Percentiles rank a stretch among this genome's conserved stretches.
Evolutionary conservation across 371 early-diverging fungal genomes (phyloP).

Genomic region (Choanephora cucurbitarum): DNA sequence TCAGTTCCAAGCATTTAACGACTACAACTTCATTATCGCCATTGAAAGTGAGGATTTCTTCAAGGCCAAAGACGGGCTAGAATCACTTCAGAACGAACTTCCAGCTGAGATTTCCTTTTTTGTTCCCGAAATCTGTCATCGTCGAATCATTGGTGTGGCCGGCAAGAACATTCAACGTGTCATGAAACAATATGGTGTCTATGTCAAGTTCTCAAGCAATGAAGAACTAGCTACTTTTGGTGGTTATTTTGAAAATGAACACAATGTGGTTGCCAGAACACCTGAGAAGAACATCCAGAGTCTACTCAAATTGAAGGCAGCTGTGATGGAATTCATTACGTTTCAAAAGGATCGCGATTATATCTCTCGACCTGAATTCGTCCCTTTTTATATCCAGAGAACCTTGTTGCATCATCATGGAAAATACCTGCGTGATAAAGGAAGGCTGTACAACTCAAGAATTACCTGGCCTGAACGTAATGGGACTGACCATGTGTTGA

Average conservation of each 20-base stretch:
- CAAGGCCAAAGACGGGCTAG: constrained; percentile 68
- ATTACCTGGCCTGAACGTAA: constrained; percentile 29
- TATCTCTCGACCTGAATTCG: constrained; percentile 10
- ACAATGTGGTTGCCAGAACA: constrained; percentile 87
- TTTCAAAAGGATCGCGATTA: constrained; percentile 34
- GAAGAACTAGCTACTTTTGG: constrained; percentile 78
- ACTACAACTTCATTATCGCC: constrained; percentile 80
- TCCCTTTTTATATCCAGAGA: constrained; percentile 22
- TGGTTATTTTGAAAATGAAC: constrained; percentile 79
- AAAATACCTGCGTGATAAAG: constrained; percentile 26
- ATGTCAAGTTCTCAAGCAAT: constrained; percentile 89
- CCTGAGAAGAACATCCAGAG: constrained; percentile 80
- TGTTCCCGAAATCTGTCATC: constrained; percentile 89
- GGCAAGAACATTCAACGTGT: constrained; percentile 94
- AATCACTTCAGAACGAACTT: constrained; percentile 76
- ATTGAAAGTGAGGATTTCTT: constrained; percentile 60
- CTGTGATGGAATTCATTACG: constrained; percentile 75
- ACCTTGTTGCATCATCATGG: constrained; percentile 20
- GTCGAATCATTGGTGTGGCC: constrained; percentile 92
- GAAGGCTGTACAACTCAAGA: constrained; percentile 23
- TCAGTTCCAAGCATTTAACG: constrained; percentile 63
- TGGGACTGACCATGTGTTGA: constrained; percentile 26
- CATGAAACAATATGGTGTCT: constrained; percentile 95
- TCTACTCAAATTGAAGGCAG: constrained; percentile 64
- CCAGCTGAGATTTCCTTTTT: constrained; percentile 88